Evolutionary conservation across 2,329 filamentous ascomycete genomes (phyloP), one percentile per base, ranked within the genome.

Genomic region (Tolypocladium inflatum): DNA sequence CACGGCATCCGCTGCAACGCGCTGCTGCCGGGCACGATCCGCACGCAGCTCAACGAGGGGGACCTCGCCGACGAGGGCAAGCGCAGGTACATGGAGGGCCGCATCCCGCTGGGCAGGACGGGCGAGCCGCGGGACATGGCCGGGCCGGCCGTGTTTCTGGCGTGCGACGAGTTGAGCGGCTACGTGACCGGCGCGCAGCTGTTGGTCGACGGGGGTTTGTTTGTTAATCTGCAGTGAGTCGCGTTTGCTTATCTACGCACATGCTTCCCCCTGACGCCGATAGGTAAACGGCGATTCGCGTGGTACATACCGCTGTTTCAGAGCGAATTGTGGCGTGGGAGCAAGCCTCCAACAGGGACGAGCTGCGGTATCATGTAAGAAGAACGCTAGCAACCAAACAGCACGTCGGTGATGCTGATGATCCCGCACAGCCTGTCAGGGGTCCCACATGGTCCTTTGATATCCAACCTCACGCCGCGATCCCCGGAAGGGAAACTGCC

Each of bases 171-270:
- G 71, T 73, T 96, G 74, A 93, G 87, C 69, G 82, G 83, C 30
- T 94, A 92, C 73, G 88, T 94, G 59, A 93, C 85, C 59, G 91
- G 91, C 0, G 87, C 90, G 19, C 90, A 94, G 73, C 68, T 96
- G 64, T 71, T 96, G 62, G 91, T 96, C 17, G 91, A 96, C 73
- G 92, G 91, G 13, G 91, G 92, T 0, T 71, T 93, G 61, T 96
- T 94, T 78, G 91, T 96, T 19, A 96, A 96, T 73, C 76, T 96
- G 65, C 90, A 94, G 73, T 93, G 73, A 70, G n/a, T 33, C 45
- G 45, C 30, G 9, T 19, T 19, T 48, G 3, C 19, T 33, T n/a
- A 50, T 50, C 45, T n/a, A 30, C 26, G 15, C n/a, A 50, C 17
- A 8, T 33, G 23, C 8, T 9, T 7, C 8, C 30, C 30, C 30